Conservation (phyloP, 805 yeast species). For the Myxozyma lipomycoides region DNA sequence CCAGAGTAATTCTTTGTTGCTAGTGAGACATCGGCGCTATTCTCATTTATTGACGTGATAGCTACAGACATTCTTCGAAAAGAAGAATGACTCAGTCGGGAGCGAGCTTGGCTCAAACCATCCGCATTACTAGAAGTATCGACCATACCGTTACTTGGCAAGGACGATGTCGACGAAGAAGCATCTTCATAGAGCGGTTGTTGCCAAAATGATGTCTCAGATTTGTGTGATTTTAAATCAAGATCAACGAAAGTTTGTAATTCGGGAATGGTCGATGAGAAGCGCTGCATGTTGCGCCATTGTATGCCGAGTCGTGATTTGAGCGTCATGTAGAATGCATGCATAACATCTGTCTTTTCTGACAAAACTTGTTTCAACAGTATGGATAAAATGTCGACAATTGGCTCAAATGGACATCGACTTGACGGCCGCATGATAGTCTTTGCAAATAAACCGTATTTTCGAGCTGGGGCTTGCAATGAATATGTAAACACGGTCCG, state of each 20-base stretch:
- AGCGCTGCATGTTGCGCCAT: constrained; percentile 10
- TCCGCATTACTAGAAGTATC: not conserved
- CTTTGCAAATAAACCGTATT: constrained; percentile 16
- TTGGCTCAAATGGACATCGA: constrained; percentile 14
- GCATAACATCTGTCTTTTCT: constrained; percentile 12
- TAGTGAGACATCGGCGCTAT: not conserved
- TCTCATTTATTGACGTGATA: not conserved
- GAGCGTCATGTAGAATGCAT: constrained; percentile 1
- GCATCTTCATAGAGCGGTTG: not conserved
- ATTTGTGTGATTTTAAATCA: not conserved
- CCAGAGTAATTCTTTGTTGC: constrained; percentile 21
- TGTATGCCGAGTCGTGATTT: constrained; percentile 16
- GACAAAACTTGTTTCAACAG: constrained; percentile 24
- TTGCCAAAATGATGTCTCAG: not conserved
- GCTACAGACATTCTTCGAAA: not conserved
- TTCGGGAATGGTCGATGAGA: constrained; percentile 15
- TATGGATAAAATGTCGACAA: constrained; percentile 7
- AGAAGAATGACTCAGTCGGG: constrained; percentile 2
- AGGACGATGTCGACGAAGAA: not conserved
- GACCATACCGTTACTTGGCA: not conserved
- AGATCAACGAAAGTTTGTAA: constrained; percentile 11
- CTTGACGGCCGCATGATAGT: not conserved
- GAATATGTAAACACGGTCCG: constrained; percentile 15
- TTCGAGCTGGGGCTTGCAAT: constrained; percentile 13
- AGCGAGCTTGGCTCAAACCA: constrained; percentile 7